Conservation (phyloP, 129 eudicot genomes). For the Flaveria robusta region DNA sequence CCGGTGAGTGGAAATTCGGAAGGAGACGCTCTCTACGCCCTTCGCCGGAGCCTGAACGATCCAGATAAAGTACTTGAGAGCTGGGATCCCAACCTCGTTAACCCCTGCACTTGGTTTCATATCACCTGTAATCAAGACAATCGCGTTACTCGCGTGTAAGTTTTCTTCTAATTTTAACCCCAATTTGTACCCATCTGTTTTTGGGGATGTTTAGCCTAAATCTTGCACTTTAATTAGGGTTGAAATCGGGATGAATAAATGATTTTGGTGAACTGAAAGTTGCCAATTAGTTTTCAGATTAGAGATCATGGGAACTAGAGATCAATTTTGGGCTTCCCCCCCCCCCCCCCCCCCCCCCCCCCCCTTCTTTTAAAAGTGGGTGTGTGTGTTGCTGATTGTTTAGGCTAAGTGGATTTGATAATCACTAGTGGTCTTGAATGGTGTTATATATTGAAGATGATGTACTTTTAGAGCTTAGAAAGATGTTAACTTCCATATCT, state of each 20-base stretch:
- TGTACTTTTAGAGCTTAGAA: neutral
- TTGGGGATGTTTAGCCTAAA: neutral
- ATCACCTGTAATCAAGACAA: constrained; percentile 79
- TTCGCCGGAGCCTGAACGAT: constrained; percentile 70
- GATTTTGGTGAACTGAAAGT: no score
- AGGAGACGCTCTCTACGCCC: constrained; percentile 81
- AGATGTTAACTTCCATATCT: neutral
- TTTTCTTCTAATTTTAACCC: neutral
- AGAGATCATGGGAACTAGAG: no score
- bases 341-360: no score
- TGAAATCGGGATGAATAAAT: neutral
- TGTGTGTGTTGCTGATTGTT: no score
- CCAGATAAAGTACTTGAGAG: constrained; percentile 86
- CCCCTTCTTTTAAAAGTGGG: no score
- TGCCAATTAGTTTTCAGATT: no score
- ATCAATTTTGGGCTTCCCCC: no score
- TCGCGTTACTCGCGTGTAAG: constrained; percentile 80
- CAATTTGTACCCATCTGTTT: neutral
- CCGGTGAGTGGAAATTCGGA: constrained; percentile 59
- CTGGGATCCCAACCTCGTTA: constrained; percentile 94
- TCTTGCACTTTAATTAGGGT: neutral
- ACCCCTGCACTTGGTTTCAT: constrained; percentile 95
- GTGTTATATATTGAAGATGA: neutral
- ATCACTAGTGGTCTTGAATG: neutral
- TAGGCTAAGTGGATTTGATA: neutral